Evolutionary conservation across 345 rosid genomes (phyloP).

Genomic region (Citrus sinensis): DNA sequence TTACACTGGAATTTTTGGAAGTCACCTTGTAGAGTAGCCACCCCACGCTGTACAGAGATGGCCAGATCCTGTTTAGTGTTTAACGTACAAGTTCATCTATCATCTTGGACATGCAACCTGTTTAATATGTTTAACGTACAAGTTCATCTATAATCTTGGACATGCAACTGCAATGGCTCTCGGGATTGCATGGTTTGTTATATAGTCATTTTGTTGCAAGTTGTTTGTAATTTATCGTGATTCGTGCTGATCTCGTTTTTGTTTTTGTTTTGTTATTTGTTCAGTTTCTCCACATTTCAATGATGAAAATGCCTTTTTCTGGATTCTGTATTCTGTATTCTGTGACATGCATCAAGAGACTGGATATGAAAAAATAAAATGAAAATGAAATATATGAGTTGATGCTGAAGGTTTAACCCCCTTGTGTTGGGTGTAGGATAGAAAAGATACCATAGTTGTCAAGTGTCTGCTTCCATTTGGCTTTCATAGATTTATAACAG

Average conservation of each 20-base stretch:
- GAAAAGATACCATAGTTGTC: background rate
- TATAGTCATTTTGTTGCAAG: slow-evolving; percentile 7
- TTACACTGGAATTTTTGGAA: slow-evolving; percentile 1
- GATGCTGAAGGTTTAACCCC: background rate
- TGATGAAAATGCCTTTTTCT: background rate
- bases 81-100: too few species aligned
- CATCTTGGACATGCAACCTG: too few species aligned
- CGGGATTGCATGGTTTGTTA: slow-evolving; percentile 15
- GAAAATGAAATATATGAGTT: background rate
- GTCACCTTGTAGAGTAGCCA: background rate
- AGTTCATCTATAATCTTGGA: background rate
- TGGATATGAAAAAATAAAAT: background rate
- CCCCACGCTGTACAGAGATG: slow-evolving; percentile 15
- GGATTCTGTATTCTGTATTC: background rate
- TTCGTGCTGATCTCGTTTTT: background rate
- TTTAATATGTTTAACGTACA: background rate
- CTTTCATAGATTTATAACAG: background rate
- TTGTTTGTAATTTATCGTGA: slow-evolving; percentile 8
- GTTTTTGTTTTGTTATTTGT: background rate
- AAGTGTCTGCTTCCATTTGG: background rate
- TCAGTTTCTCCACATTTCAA: background rate
- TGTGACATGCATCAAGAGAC: background rate
- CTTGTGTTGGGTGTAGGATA: background rate
- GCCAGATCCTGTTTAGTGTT: background rate
- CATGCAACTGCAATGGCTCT: background rate